Evolutionary conservation across 805 yeast species (phyloP).

Genomic region (Barnettozyma pratensis): DNA sequence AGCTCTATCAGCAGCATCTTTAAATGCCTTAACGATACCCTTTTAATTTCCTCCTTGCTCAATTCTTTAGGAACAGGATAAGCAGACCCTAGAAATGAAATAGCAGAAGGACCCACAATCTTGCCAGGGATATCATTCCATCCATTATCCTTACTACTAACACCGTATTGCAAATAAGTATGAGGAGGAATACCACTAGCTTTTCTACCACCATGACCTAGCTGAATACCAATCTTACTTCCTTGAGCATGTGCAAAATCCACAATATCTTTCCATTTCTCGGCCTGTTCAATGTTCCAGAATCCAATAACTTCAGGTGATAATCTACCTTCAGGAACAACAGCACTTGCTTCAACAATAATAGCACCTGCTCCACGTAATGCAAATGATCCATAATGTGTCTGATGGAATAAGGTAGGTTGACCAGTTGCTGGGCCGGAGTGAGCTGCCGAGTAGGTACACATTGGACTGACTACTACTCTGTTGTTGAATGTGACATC

Average conservation of each 20-base stretch:
- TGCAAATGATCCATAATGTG: slow-evolving; percentile 45
- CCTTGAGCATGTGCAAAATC: slow-evolving; percentile 43
- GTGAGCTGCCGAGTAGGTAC: slow-evolving; percentile 39
- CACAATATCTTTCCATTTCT: slow-evolving; percentile 33
- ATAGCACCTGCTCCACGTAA: slow-evolving; percentile 45
- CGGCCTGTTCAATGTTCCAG: slow-evolving; percentile 46
- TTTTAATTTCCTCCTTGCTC: slow-evolving; percentile 37
- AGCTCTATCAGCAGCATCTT: slow-evolving; percentile 44
- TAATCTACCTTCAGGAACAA: slow-evolving; percentile 35
- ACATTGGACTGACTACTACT: slow-evolving; percentile 54
- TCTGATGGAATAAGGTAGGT: slow-evolving; percentile 41
- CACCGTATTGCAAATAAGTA: slow-evolving; percentile 27
- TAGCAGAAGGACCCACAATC: slow-evolving; percentile 42
- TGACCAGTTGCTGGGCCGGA: slow-evolving; percentile 28
- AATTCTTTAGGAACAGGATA: slow-evolving; percentile 36
- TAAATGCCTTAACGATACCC: slow-evolving; percentile 37
- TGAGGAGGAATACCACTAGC: slow-evolving; percentile 31
- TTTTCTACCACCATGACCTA: slow-evolving; percentile 54
- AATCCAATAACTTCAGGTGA: slow-evolving; percentile 45
- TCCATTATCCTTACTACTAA: slow-evolving; percentile 33
- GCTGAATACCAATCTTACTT: slow-evolving; percentile 44
- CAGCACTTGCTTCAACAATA: slow-evolving; percentile 42
- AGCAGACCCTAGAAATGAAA: slow-evolving; percentile 21
- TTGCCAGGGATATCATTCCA: slow-evolving; percentile 33
- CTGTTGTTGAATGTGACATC: slow-evolving; percentile 37